Evolutionary conservation across 2,329 filamentous ascomycete genomes (phyloP), one percentile per base, ranked within the genome.

Genomic region (Colletotrichum higginsianum): DNA sequence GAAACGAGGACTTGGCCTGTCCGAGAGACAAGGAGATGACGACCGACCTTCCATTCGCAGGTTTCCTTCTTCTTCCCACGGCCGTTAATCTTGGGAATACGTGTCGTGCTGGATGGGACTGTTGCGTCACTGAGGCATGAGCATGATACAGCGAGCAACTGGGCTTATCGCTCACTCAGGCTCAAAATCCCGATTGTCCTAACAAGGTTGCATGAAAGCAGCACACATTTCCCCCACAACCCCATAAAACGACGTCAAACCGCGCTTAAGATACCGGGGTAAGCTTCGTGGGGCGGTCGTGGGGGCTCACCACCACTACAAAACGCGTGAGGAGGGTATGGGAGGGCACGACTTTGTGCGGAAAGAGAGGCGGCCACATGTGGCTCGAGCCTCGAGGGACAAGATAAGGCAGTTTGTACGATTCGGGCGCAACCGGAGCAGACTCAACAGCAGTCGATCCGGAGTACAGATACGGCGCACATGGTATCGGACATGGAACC

Each of bases 191-290:
- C 49, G 38, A 60, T 26, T 67, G 55, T 67, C 35, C 67, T 47
- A 69, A 73, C 64, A 61, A 72, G 68, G 71, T 72, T 68, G 68
- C 60, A 69, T 72, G 60, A 65, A 61, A 44, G 63, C 68, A 67
- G 63, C 68, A 67, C 60, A 55, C 50, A 38, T 56, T 71, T 56
- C 55, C 71, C 64, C 71, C 67, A 72, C 67, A 73, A 72, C 68
- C 61, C 71, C 71, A 72, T 73, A 72, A 72, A 72, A 72, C 68
- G 58, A 72, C 64, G 70, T 71, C 61, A 70, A 72, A 71, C 61
- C 70, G 66, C 60, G 38, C 66, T 55, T 49, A 44, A 46, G 58
- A 63, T 62, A 46, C 68, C 60, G 68, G 68, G 68, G 64, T 68
- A 53, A 58, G 49, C 18, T 58, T 67, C 44, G 66, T 64, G 65